Evolutionary conservation across 495 filamentous ascomycete species (phyloP).

Genomic region (Aspergillus steynii): DNA sequence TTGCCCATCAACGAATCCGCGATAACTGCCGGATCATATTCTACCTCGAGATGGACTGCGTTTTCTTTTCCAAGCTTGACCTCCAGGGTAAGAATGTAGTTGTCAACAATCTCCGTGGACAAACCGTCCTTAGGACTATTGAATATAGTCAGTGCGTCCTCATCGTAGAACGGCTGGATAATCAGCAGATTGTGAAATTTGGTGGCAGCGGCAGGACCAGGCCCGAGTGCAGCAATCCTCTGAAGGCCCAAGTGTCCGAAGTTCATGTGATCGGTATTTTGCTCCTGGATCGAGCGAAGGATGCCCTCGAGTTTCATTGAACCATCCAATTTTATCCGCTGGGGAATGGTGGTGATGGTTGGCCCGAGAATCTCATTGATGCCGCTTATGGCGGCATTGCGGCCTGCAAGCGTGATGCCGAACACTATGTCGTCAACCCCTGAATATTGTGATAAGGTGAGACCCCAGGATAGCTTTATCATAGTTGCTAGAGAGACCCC

Average conservation of each 20-base stretch:
- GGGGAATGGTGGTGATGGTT: not conserved
- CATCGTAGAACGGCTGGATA: not conserved
- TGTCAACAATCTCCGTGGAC: not conserved
- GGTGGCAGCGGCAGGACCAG: not conserved
- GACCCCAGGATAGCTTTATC: not conserved
- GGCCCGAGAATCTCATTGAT: slow-evolving; percentile 10
- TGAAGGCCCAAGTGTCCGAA: slow-evolving; percentile 1
- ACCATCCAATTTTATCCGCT: not conserved
- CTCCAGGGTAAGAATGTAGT: not conserved
- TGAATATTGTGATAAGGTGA: not conserved
- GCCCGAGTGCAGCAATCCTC: slow-evolving; percentile 35
- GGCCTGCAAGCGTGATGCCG: slow-evolving; percentile 43
- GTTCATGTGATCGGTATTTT: slow-evolving; percentile 12
- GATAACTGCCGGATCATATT: not conserved
- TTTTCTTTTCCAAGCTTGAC: not conserved
- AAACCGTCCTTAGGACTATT: not conserved
- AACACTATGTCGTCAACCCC: slow-evolving; percentile 53
- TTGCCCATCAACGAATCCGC: not conserved
- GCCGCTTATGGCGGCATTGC: slow-evolving; percentile 26
- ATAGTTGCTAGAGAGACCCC: not conserved
- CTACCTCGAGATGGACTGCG: not conserved
- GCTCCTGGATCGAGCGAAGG: not conserved
- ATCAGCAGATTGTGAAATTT: slow-evolving; percentile 4
- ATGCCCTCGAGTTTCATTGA: not conserved
- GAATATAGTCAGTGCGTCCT: not conserved